Evolutionary conservation across 2,329 filamentous ascomycete genomes (phyloP).

Genomic region (Fusarium camptoceras): DNA sequence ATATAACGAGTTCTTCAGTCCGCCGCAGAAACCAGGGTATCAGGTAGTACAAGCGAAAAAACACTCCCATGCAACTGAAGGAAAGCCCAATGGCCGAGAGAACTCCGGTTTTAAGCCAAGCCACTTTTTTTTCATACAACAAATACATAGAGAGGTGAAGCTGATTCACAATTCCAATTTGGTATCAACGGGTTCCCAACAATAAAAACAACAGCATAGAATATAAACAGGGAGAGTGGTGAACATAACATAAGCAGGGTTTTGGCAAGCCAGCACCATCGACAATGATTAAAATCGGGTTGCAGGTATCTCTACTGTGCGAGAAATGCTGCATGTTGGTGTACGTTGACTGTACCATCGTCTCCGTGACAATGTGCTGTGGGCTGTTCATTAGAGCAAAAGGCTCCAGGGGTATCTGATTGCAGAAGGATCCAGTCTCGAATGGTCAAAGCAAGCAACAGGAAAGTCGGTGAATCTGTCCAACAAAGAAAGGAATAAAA

Average conservation of each 20-base stretch:
- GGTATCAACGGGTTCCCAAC: conserved; percentile 30
- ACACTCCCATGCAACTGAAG: conserved; percentile 12
- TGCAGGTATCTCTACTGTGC: not conserved
- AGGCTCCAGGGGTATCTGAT: conserved; percentile 19
- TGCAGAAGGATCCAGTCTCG: conserved; percentile 17
- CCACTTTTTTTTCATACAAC: conserved; percentile 13
- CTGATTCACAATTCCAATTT: conserved; percentile 36
- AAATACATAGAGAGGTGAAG: conserved; percentile 14
- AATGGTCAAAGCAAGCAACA: conserved; percentile 6
- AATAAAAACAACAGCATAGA: conserved; percentile 9
- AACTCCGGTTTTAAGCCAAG: conserved; percentile 25
- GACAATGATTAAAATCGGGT: not conserved
- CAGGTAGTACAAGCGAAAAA: conserved; percentile 24
- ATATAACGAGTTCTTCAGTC: conserved; percentile 13
- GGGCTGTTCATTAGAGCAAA: conserved; percentile 31
- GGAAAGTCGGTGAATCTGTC: not conserved
- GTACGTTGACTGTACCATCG: conserved; percentile 19
- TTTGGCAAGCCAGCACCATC: not conserved
- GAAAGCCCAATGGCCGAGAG: conserved; percentile 22
- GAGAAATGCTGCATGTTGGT: not conserved
- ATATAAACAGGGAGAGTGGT: conserved; percentile 5
- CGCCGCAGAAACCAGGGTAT: conserved; percentile 33
- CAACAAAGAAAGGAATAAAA: conserved; percentile 18
- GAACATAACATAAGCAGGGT: not conserved
- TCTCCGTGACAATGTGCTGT: conserved; percentile 19